A percentile compares a stretch with the other conserved stretches of the same genome.
phyloP scores from a whole-genome alignment of 2,329 filamentous ascomycete species.

The Chaetothyriales sp. region DNA sequence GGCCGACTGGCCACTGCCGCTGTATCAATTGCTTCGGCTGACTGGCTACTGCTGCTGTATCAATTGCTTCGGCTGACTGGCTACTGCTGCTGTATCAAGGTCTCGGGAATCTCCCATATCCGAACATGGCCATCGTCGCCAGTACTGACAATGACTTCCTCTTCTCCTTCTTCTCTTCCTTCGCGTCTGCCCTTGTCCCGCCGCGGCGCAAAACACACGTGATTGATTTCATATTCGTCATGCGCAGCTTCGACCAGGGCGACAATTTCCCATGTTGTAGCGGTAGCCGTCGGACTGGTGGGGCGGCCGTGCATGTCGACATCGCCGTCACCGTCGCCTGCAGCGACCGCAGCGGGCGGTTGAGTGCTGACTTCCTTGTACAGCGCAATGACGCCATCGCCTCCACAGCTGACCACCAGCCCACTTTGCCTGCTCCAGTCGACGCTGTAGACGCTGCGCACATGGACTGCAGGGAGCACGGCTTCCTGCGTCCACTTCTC shows the following conservation, averaged over 20 bases:
- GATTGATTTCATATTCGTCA: slow-evolving; percentile 88
- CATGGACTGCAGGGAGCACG: slow-evolving; percentile 61
- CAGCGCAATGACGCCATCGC: slow-evolving; percentile 67
- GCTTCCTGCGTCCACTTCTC: slow-evolving; percentile 76
- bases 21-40: no score
- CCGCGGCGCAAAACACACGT: slow-evolving; percentile 72
- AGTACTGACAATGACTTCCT: slow-evolving; percentile 76
- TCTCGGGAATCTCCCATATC: slow-evolving; percentile 50
- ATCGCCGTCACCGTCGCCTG: slow-evolving; percentile 17
- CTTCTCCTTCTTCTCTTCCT: slow-evolving; percentile 20
- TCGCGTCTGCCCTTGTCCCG: slow-evolving; percentile 50
- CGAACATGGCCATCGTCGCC: slow-evolving; percentile 83
- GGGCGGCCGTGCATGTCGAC: slow-evolving; percentile 13
- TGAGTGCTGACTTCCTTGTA: slow-evolving; percentile 48
- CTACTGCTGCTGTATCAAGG: slow-evolving; percentile 1
- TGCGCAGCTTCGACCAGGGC: slow-evolving; percentile 61
- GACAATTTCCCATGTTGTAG: slow-evolving; percentile 51
- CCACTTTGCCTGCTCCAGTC: slow-evolving; percentile 70
- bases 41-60: background rate
- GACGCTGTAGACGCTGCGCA: slow-evolving; percentile 69
- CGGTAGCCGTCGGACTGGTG: slow-evolving; percentile 8
- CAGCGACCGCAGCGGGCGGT: slow-evolving; percentile 11
- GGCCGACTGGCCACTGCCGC: no score
- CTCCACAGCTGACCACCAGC: slow-evolving; percentile 72
- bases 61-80: background rate